A percentile compares a stretch with the other conserved stretches of the same genome.
phyloP scores from a whole-genome alignment of 768 basidiomycete species.

The Rhodotorula babjevae region DNA sequence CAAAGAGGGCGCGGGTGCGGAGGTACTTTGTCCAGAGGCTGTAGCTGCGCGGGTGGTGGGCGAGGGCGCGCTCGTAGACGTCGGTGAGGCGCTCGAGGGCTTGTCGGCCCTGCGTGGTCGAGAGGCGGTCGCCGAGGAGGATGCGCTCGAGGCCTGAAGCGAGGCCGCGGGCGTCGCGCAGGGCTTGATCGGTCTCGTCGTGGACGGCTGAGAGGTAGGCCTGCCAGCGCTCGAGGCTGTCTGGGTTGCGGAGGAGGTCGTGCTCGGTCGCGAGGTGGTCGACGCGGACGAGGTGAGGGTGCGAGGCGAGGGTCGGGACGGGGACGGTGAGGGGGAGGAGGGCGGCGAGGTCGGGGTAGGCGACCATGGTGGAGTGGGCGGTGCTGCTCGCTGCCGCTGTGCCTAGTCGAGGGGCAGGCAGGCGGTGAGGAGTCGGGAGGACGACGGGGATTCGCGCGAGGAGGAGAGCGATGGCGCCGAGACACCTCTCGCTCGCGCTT shows the following conservation, averaged over 20 bases:
- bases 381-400: too few species aligned
- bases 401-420: background rate
- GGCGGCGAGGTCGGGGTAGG: slow-evolving; percentile 48
- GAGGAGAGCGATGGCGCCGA: background rate
- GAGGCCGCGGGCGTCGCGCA: slow-evolving; percentile 37
- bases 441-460: too few species aligned
- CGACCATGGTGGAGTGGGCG: too few species aligned
- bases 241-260: slow-evolving; percentile 83
- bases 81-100: slow-evolving; percentile 79
- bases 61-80: slow-evolving; percentile 88
- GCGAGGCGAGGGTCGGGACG: slow-evolving; percentile 70
- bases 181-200: slow-evolving; percentile 57
- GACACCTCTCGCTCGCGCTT: too few species aligned
- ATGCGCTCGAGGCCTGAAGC: slow-evolving; percentile 49
- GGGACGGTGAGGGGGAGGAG: slow-evolving; percentile 82
- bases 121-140: slow-evolving; percentile 69
- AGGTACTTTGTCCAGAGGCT: slow-evolving; percentile 95
- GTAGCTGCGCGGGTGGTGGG: slow-evolving; percentile 80
- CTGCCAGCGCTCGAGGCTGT: slow-evolving; percentile 91
- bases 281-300: slow-evolving; percentile 67
- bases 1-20: slow-evolving; percentile 72
- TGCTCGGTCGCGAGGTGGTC: slow-evolving; percentile 84
- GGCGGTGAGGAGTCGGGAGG: background rate
- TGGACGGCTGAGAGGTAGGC: slow-evolving; percentile 70
- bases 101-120: slow-evolving; percentile 65